These are phyloP conservation scores for Plectosphaerella sp. DNA, from an alignment of 2,329 filamentous ascomycete genomes.

Conservation along the genomic window DNA sequence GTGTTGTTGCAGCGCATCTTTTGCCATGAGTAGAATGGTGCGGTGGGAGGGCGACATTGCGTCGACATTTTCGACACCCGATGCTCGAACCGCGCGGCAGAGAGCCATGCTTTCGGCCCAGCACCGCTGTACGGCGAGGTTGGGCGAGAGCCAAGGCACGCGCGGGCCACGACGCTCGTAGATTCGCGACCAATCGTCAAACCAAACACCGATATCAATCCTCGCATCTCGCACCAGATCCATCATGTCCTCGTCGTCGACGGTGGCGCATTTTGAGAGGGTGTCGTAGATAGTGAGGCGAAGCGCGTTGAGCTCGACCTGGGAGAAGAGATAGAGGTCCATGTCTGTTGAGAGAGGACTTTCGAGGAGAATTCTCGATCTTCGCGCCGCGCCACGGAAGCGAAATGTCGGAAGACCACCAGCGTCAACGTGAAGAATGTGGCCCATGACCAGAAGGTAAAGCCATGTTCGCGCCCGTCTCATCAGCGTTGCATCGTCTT, in stretches of 20 bases:
- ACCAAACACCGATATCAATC: slow-evolving; percentile 45
- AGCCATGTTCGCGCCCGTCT: slow-evolving; percentile 44
- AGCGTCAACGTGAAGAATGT: slow-evolving; percentile 41
- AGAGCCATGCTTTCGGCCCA: slow-evolving; percentile 50
- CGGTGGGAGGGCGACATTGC: slow-evolving; percentile 44
- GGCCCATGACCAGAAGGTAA: slow-evolving; percentile 45
- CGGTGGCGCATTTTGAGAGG: slow-evolving; percentile 16
- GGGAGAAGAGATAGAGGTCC: slow-evolving; percentile 47
- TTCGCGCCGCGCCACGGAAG: slow-evolving; percentile 36
- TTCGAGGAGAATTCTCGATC: slow-evolving; percentile 38
- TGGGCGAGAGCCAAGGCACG: slow-evolving; percentile 32
- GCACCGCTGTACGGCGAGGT: slow-evolving; percentile 45
- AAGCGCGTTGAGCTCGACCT: slow-evolving; percentile 36
- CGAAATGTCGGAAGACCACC: slow-evolving; percentile 17
- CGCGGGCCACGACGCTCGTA: slow-evolving; percentile 15
- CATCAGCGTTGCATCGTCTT: slow-evolving; percentile 23
- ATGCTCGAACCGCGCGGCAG: slow-evolving; percentile 42
- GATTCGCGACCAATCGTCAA: slow-evolving; percentile 29
- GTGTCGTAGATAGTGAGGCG: slow-evolving; percentile 30
- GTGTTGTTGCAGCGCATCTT: slow-evolving; percentile 44
- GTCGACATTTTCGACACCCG: slow-evolving; percentile 21
- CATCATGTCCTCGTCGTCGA: slow-evolving; percentile 28
- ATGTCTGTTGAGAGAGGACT: slow-evolving; percentile 37
- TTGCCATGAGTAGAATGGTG: slow-evolving; percentile 43
- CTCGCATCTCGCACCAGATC: slow-evolving; percentile 37